Evolutionary conservation across 192 early-diverging fungal genomes (phyloP).

Genomic region (Allomyces macrogynus): DNA sequence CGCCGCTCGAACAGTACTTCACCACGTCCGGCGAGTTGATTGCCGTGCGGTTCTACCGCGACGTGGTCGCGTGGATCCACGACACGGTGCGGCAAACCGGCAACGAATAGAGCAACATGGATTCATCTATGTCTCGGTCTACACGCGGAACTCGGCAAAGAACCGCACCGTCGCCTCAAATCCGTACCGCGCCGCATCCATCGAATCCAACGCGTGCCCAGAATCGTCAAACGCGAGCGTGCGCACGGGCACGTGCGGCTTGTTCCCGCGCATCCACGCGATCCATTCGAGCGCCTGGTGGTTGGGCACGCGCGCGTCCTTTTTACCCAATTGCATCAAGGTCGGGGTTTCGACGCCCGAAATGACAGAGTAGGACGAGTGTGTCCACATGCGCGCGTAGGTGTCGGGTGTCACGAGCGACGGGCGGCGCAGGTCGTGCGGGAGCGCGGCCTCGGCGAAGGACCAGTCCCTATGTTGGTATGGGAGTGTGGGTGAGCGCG

Average conservation of each 20-base stretch:
- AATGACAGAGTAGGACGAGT: conserved; percentile 34
- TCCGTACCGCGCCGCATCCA: conserved; percentile 18
- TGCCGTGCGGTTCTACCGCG: too few relatives aligned
- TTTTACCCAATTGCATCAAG: conserved; percentile 40
- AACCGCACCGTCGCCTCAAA: conserved; percentile 10
- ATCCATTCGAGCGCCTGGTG: conserved; percentile 25
- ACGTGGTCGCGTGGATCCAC: too few relatives aligned
- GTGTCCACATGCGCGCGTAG: conserved; percentile 30
- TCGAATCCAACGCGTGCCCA: conserved; percentile 19
- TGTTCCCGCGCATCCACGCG: not conserved
- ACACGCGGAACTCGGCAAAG: not conserved
- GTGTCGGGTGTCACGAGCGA: conserved; percentile 26
- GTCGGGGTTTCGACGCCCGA: conserved; percentile 36
- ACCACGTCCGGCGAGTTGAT: too few relatives aligned
- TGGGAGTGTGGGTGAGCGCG: conserved; percentile 31
- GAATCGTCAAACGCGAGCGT: conserved; percentile 13
- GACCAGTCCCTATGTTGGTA: conserved; percentile 29
- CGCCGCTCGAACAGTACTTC: too few relatives aligned
- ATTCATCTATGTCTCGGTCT: too few relatives aligned
- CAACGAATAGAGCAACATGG: too few relatives aligned
- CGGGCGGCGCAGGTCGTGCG: conserved; percentile 32
- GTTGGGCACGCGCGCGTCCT: conserved; percentile 53
- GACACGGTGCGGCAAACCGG: too few relatives aligned
- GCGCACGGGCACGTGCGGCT: not conserved
- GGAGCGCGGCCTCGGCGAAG: conserved; percentile 41